phyloP scores from a whole-genome alignment of 1,139 yeast genomes.

The Yamadazyma siamensis region DNA sequence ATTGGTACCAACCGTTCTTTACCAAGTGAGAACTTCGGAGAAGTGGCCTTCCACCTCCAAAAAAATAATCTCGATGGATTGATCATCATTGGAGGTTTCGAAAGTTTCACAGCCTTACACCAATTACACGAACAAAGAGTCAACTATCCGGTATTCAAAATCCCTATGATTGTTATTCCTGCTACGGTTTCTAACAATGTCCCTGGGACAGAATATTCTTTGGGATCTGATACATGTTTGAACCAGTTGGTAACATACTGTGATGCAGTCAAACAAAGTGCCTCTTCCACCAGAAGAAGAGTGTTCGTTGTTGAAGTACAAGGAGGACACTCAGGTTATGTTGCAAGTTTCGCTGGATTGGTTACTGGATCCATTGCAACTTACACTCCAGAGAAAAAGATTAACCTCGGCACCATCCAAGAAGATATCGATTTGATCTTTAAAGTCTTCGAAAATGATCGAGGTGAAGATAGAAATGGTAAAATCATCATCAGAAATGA shows the following conservation, averaged over 20 bases:
- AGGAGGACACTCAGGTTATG: slow-evolving; percentile 81
- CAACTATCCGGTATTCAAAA: slow-evolving; percentile 83
- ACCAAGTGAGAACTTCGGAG: slow-evolving; percentile 81
- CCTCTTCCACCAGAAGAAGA: slow-evolving; percentile 74
- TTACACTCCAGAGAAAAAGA: slow-evolving; percentile 78
- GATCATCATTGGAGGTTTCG: slow-evolving; percentile 91
- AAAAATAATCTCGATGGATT: slow-evolving; percentile 82
- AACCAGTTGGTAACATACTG: slow-evolving; percentile 72
- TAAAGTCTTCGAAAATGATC: slow-evolving; percentile 50
- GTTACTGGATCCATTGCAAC: slow-evolving; percentile 74
- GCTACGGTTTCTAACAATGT: slow-evolving; percentile 86
- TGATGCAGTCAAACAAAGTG: slow-evolving; percentile 76
- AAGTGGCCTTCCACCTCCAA: slow-evolving; percentile 87
- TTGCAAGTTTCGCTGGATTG: slow-evolving; percentile 67
- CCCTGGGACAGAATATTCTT: slow-evolving; percentile 79
- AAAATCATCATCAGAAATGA: slow-evolving; percentile 83
- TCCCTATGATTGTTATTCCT: slow-evolving; percentile 91
- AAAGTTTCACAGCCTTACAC: slow-evolving; percentile 80
- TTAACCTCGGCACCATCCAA: slow-evolving; percentile 67
- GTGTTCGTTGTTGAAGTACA: slow-evolving; percentile 83
- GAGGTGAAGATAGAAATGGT: slow-evolving; percentile 70
- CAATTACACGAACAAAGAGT: slow-evolving; percentile 71
- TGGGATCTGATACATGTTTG: slow-evolving; percentile 78
- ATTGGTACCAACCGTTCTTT: slow-evolving; percentile 89
- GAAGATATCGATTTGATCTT: slow-evolving; percentile 50